Evolutionary conservation across 192 early-diverging fungal species (phyloP), one percentile per base, ranked within the genome.

Genomic region (Lobulomyces angularis): DNA sequence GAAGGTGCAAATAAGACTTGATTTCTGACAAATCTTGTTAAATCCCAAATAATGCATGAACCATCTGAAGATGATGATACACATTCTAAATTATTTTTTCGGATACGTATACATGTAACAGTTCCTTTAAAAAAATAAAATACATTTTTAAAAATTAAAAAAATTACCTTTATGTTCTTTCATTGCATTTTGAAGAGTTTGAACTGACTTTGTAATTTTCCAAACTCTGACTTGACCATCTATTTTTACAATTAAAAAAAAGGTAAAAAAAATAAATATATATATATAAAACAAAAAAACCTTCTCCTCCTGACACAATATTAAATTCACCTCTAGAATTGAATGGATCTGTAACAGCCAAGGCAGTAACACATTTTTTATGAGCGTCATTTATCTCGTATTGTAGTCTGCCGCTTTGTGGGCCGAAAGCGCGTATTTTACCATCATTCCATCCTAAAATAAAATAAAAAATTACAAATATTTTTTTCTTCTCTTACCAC

Each of bases 151-250:
- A 16, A n/a, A 8, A 7, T 21, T n/a, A 17, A 6, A 45, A 43
- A n/a, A 5, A 19, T 24, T 20, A 46, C 59, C 68, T 35, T 75
- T 75, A 55, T 75, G 72, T 52, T 75, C 72, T 47, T 75, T 75
- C 60, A 75, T 60, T 25, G 68, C 62, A 37, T 68, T 54, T 34
- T 68, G 64, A 3, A 75, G 56, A 12, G 27, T 42, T 30, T 59
- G 72, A 2, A 56, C 50, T 27, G 59, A 52, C 14, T 43, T 25
- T 3, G 64, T 58, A 8, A 75, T 48, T 22, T 59, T 53, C 72
- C 72, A 75, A 2, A 75, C 63, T 19, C 72, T 54, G 8, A 75
- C 69, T 56, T 72, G 69, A 7, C 72, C 72, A 50, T 75, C 72
- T 65, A 12, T 0, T 8, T n/a, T 11, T 24, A 19, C 22, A 20